Evolutionary conservation across 1,139 yeast genomes (phyloP), one percentile per base, ranked within the genome.

Genomic region (Hanseniaspora sp.): DNA sequence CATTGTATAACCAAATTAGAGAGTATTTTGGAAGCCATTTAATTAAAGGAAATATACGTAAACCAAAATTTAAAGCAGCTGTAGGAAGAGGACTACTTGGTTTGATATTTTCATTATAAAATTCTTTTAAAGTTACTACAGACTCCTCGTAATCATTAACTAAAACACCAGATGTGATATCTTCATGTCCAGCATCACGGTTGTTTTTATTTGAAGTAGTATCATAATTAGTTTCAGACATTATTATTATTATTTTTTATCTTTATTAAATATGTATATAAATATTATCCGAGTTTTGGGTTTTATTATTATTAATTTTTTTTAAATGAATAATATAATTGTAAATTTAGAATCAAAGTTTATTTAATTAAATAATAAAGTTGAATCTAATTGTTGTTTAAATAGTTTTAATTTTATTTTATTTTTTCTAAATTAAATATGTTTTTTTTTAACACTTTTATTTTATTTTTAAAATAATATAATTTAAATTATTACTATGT

Each of bases 1-100:
- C 97, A 48, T 90, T 79, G 58, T 80, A 78, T 23, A 83, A 72
- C 96, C 96, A 90, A 47, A 75, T 75, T 15, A 74, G 64, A 64
- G 90, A 90, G 69, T 88, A 90, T 64, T 87, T 86, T 58, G 83
- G 77, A 55, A 88, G 80, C 97, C 97, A 88, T 28, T 73, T 71
- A 1, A 79, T 68, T 47, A 90, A 82, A 5, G 96, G 97, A 66
- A 88, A 86, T 45, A 88, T 66, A 1, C 92, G 82, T 18, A 71
- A 58, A 3, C 81, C 56, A 63, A 88, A 88, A 42, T 70, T 56
- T 17, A 56, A 53, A 7, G 57, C 59, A 5, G 59, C 35, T 5
- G 48, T 12, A 13, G 15, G 9, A 31, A 28, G 34, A 49, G 23
- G 58, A 33, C 62, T 45, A 35, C 58, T 51, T 2, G 60, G 57